phyloP scores from a whole-genome alignment of 2,329 filamentous ascomycete genomes.

The Pyricularia sp. region DNA sequence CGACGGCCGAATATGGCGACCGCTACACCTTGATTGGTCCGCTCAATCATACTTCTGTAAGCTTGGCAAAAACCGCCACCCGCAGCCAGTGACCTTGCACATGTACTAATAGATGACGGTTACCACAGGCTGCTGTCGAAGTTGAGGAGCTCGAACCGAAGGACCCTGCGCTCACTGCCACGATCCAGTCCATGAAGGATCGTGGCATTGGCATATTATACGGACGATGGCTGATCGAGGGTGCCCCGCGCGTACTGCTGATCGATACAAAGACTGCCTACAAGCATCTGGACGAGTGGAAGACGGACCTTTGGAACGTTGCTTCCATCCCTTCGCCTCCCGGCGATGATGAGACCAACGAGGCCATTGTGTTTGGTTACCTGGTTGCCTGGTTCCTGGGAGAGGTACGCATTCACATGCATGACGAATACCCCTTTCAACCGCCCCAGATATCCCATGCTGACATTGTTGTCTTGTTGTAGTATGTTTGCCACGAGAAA shows the following conservation, averaged over 20 bases:
- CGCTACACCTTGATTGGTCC: slow-evolving; percentile 92
- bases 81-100: not conserved
- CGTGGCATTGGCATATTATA: slow-evolving; percentile 84
- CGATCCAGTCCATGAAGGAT: slow-evolving; percentile 85
- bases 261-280: slow-evolving; percentile 94
- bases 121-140: slow-evolving; percentile 77
- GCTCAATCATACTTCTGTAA: slow-evolving; percentile 77
- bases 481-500: slow-evolving; percentile 93
- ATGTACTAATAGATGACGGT: slow-evolving; percentile 9
- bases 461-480: slow-evolving; percentile 3
- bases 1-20: slow-evolving; percentile 96
- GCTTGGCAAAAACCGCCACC: slow-evolving; percentile 17
- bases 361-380: slow-evolving; percentile 95
- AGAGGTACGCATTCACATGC: slow-evolving; percentile 55
- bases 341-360: slow-evolving; percentile 88
- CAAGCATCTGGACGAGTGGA: slow-evolving; percentile 88
- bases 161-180: slow-evolving; percentile 63
- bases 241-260: slow-evolving; percentile 81
- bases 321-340: slow-evolving; percentile 89
- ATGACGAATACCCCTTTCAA: not conserved
- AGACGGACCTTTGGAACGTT: slow-evolving; percentile 84
- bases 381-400: slow-evolving; percentile 95
- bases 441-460: not conserved
- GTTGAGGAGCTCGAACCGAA: slow-evolving; percentile 86
- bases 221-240: slow-evolving; percentile 94